phyloP scores from a whole-genome alignment of 441 rosid genomes.

The Gossypium davidsonii region DNA sequence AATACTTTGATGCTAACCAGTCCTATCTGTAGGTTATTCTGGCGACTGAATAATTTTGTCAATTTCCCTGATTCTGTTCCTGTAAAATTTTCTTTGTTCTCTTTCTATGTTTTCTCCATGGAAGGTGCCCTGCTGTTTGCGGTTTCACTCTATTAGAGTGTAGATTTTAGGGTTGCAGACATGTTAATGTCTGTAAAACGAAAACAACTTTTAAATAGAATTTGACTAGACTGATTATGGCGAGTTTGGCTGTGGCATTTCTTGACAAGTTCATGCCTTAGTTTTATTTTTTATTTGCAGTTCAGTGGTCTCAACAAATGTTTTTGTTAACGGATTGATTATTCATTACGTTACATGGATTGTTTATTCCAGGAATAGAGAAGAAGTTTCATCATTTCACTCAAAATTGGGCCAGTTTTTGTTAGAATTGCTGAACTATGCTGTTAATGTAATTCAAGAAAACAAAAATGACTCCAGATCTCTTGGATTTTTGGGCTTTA shows the following conservation, averaged over 20 bases:
- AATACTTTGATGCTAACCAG: background rate
- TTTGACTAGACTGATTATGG: background rate
- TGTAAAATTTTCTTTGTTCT: background rate
- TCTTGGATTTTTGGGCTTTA: slow-evolving; percentile 45
- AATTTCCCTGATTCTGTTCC: background rate
- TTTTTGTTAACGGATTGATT: background rate
- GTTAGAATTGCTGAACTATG: slow-evolving; percentile 55
- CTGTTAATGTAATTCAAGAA: slow-evolving; percentile 40
- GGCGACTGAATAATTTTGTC: background rate
- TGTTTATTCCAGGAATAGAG: slow-evolving; percentile 46
- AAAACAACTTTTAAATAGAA: background rate
- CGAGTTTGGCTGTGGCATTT: background rate
- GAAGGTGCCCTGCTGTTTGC: background rate
- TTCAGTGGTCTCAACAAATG: background rate
- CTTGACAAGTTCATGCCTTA: background rate
- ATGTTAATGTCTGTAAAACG: background rate
- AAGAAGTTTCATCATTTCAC: slow-evolving; percentile 49
- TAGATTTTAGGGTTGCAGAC: slow-evolving; percentile 1
- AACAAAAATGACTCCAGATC: slow-evolving; percentile 39
- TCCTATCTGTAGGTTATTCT: background rate
- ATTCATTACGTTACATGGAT: slow-evolving; percentile 7
- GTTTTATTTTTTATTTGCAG: background rate
- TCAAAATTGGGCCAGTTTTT: slow-evolving; percentile 51
- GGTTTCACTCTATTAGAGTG: background rate
- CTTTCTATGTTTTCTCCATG: slow-evolving; percentile 3